These are phyloP conservation scores for Sindora glabra DNA, from an alignment of 306 rosid species.

Conservation along the genomic window DNA sequence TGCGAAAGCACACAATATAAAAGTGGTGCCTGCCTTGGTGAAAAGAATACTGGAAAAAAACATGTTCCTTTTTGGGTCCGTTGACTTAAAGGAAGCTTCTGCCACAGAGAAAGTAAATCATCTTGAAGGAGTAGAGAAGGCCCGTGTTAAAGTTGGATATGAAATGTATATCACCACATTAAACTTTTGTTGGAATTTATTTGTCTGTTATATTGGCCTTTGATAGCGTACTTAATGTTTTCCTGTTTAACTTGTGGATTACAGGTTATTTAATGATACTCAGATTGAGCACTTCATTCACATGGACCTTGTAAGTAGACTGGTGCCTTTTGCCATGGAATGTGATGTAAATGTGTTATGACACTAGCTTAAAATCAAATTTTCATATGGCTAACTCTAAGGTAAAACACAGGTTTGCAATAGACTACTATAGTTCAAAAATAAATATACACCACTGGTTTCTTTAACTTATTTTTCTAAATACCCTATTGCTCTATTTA, in stretches of 20 bases:
- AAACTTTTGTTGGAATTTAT: neutral
- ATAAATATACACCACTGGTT: too few species aligned
- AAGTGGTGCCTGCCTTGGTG: conserved; percentile 47
- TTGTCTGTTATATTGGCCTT: neutral
- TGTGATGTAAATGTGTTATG: neutral
- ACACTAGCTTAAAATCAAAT: neutral
- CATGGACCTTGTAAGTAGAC: conserved; percentile 68
- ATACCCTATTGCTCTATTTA: neutral
- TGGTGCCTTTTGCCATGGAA: neutral
- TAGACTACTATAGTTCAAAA: too few species aligned
- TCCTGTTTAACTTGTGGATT: conserved; percentile 16
- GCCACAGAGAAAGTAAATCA: conserved; percentile 59
- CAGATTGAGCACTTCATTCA: conserved; percentile 40
- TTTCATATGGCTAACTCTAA: neutral
- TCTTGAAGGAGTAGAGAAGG: conserved; percentile 64
- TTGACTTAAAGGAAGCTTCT: conserved; percentile 51
- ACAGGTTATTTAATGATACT: conserved; percentile 51
- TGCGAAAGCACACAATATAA: conserved; percentile 37
- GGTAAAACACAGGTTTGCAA: too few species aligned
- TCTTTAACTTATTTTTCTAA: neutral
- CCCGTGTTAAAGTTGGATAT: conserved; percentile 53
- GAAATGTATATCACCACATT: conserved; percentile 31
- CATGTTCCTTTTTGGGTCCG: conserved; percentile 64
- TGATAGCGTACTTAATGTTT: conserved; percentile 5
- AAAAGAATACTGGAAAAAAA: conserved; percentile 65